Conservation (phyloP, 2,329 filamentous ascomycete genomes). For the Ophiostoma ulmi region DNA sequence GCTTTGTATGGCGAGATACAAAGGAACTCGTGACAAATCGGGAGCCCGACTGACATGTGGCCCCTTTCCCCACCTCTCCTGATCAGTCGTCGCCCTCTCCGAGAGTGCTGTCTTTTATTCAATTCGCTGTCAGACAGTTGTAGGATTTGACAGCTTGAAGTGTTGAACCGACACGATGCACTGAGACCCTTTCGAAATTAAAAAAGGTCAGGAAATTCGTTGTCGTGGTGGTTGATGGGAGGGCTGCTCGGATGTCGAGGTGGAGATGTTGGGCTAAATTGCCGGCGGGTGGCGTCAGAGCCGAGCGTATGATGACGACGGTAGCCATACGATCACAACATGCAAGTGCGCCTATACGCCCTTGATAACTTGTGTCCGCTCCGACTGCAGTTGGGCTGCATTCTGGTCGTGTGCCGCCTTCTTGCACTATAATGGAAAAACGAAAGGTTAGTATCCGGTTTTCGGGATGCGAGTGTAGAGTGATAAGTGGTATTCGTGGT, state of each 20-base stretch:
- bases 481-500: neutral
- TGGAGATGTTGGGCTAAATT: neutral
- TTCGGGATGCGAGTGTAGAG: constrained; percentile 13
- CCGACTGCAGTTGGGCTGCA: constrained; percentile 82
- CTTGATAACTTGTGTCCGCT: constrained; percentile 90
- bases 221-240: neutral
- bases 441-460: constrained; percentile 35
- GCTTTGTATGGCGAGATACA: neutral
- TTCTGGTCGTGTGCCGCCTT: constrained; percentile 95
- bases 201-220: neutral
- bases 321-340: constrained; percentile 1
- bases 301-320: constrained; percentile 10
- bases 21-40: constrained; percentile 7
- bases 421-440: constrained; percentile 63
- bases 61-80: constrained; percentile 8
- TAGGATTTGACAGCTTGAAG: neutral
- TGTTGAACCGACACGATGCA: neutral
- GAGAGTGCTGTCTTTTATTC: neutral
- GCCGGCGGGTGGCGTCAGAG: constrained; percentile 7
- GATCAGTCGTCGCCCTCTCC: neutral
- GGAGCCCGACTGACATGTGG: constrained; percentile 6
- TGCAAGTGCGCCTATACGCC: constrained; percentile 59
- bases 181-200: neutral
- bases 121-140: neutral
- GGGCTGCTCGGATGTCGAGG: neutral